Evolutionary conservation across 768 basidiomycete genomes (phyloP).

Genomic region (Strobilomyces dryophilus): DNA sequence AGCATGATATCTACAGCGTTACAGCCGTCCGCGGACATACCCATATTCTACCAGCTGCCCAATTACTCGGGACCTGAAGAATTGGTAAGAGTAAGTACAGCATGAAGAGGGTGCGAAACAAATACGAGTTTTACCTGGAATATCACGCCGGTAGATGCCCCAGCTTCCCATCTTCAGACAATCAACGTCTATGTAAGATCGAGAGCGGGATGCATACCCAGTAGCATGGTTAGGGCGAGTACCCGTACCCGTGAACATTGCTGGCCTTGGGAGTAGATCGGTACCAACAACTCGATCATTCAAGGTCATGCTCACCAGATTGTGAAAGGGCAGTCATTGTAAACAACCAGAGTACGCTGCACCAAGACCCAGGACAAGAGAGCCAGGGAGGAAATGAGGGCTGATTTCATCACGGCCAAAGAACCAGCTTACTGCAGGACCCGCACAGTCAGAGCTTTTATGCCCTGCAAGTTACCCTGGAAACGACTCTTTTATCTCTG

Average conservation of each 20-base stretch:
- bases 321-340: constrained; percentile 64
- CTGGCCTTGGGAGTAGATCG: constrained; percentile 37
- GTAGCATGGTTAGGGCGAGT: constrained; percentile 39
- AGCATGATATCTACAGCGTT: background rate
- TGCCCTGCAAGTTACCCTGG: background rate
- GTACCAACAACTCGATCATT: background rate
- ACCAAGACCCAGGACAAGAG: constrained; percentile 31
- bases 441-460: constrained; percentile 10
- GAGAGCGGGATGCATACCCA: constrained; percentile 37
- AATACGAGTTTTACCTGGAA: constrained; percentile 18
- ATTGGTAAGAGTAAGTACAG: background rate
- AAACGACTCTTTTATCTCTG: no score
- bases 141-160: constrained; percentile 21
- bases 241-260: constrained; percentile 57
- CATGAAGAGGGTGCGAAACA: background rate
- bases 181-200: background rate
- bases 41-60: constrained; percentile 66
- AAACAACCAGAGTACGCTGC: constrained; percentile 57
- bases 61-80: constrained; percentile 52
- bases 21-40: constrained; percentile 22
- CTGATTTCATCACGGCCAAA: constrained; percentile 17
- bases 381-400: constrained; percentile 25
- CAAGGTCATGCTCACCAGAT: constrained; percentile 47
- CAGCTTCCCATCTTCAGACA: constrained; percentile 32
- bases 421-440: background rate